Base-by-base conservation (phyloP, 805 yeast species). In the Wickerhamomyces bisporus region DNA sequence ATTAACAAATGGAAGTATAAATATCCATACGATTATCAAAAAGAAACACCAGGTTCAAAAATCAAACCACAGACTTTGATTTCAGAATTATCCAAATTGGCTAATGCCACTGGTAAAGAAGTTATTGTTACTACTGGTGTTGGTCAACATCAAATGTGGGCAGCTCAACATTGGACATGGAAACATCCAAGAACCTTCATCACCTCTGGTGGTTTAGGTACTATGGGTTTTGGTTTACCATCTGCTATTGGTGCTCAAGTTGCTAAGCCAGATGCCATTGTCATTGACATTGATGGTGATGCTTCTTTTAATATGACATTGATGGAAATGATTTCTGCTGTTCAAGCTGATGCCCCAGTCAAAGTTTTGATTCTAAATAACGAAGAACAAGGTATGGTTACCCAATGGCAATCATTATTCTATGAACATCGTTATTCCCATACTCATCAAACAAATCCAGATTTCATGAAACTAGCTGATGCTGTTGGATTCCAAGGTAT, bases 131-230 rank as follows among this genome's bases (percentile, higher is more conserved):
- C 98, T 38, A 93, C 98, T 26, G 98, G 98, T 73, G 98, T 93
- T 37, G 98, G 98, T 44, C 98, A 93, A 73, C 98, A 91, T 74
- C 98, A 91, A 71, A 91, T 91, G 98, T 91, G 98, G 98, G 94
- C 98, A 27, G 98, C 98, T 21, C 98, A 93, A 70, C 89, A 88
- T 65, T 89, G 85, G 79, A 78, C 88, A 36, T 91, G 97, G 96
- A 82, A 80, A 44, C 68, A 75, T 46, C 98, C 98, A 54, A 79
- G 98, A 64, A 74, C 94, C 35, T 82, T 93, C 70, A 84, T 91
- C 62, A 88, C 98, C n/a, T 87, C 96, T 35, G 98, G 98, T 67
- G 98, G 98, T 54, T 75, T 91, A 55, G 98, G 98, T 55, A 91
- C 98, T 41, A 91, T 91, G 98, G 98, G 98, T 44, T 91, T 68